Base-by-base conservation (phyloP, 1,139 yeast species). In the Wickerhamomyces sp. region DNA sequence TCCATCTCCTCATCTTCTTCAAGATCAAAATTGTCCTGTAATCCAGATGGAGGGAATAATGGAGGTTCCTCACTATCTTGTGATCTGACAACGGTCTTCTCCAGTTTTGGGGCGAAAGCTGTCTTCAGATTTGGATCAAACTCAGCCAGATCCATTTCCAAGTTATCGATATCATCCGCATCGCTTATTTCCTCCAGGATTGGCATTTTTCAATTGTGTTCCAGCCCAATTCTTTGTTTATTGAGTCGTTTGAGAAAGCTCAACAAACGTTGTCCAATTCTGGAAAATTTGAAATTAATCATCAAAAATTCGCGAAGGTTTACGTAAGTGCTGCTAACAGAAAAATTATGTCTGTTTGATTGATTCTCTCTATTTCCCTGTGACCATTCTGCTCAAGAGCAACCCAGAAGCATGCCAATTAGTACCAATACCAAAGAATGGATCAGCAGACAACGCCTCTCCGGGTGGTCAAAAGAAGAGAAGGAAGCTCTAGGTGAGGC, bases 91-190 rank as follows among this genome's bases (percentile, higher is more conserved):
- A 83, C 71, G 2, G 70, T 64, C 33, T 87, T 85, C 51, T 74
- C 73, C 14, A 82, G 77, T 56, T 76, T 73, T 39, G 90, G 90
- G 1, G 90, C 90, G 23, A 84, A 67, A 4, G 90, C 87, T 0
- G 91, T 83, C 40, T 65, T 75, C 50, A 84, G 67, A 39, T 70
- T 67, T 15, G 96, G 91, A 65, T 90, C 97, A 54, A 89, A 84
- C 69, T 90, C 91, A 10, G 95, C 94, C 37, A 91, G 75, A 66
- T 90, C 96, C 86, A 88, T 84, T 57, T 90, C 96, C 81, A 89
- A 73, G 68, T 88, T 82, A 63, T 90, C 97, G 67, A 91, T 84
- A 59, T 88, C 95, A 50, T 87, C 93, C 45, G 66, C 72, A 64
- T 88, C 95, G 53, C 80, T 82, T 55, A 90, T 81, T 61, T 89